These are phyloP conservation scores for Sarcodon sp. DNA, from an alignment of 768 basidiomycete genomes.

Conservation along the genomic window DNA sequence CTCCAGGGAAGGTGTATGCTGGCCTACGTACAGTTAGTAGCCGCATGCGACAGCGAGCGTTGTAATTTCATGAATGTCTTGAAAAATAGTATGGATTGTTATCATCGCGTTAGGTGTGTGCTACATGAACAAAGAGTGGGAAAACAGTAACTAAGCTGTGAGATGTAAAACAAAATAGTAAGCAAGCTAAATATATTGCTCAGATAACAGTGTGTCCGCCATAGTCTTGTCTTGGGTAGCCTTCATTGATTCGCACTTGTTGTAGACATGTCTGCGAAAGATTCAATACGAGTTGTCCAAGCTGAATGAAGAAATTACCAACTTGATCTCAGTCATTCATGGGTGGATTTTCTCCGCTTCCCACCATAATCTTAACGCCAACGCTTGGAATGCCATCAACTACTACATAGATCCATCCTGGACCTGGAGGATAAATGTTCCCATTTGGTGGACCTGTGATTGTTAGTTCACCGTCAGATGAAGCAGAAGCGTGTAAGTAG, in stretches of 20 bases:
- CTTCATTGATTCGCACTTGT: too few relatives aligned
- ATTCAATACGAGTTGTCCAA: too few relatives aligned
- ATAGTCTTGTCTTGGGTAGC: too few relatives aligned
- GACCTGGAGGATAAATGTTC: slow-evolving; percentile 67
- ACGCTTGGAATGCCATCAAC: slow-evolving; percentile 52
- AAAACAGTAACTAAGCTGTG: background rate
- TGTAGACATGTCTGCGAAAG: too few relatives aligned
- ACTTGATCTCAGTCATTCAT: slow-evolving; percentile 26
- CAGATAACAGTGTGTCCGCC: too few relatives aligned
- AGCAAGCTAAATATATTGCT: too few relatives aligned
- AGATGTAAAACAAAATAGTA: too few relatives aligned
- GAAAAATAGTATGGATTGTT: background rate
- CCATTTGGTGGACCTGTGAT: slow-evolving; percentile 54
- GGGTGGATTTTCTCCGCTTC: slow-evolving; percentile 47
- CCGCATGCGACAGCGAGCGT: slow-evolving; percentile 84
- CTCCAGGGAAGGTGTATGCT: slow-evolving; percentile 90
- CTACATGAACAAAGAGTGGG: background rate
- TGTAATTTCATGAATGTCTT: slow-evolving; percentile 25
- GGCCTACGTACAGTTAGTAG: slow-evolving; percentile 84
- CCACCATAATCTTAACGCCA: slow-evolving; percentile 54
- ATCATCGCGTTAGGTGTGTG: background rate
- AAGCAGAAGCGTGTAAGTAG: slow-evolving; percentile 33
- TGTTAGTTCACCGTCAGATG: slow-evolving; percentile 33
- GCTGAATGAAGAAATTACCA: too few relatives aligned
- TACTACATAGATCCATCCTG: slow-evolving; percentile 65